Evolutionary conservation across 306 rosid genomes (phyloP).

Genomic region (Amphicarpaea edgeworthii): DNA sequence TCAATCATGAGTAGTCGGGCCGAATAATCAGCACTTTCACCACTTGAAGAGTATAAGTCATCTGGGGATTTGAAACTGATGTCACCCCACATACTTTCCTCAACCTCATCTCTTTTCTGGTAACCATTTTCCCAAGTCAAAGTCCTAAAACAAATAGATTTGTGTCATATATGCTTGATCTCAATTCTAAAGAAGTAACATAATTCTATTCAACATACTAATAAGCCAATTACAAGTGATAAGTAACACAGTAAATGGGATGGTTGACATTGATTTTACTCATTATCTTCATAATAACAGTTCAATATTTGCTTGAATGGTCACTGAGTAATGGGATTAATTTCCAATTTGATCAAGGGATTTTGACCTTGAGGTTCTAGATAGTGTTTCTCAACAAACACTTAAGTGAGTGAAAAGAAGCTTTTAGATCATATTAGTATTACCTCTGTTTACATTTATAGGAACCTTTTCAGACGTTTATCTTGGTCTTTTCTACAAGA

Average conservation of each 20-base stretch:
- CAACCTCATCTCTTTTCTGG: constrained; percentile 53
- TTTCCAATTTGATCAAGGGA: constrained; percentile 21
- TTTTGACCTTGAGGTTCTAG: constrained; percentile 10
- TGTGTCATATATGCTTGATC: constrained; percentile 42
- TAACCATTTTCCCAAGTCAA: constrained; percentile 83
- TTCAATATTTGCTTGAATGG: background rate
- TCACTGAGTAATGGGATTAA: background rate
- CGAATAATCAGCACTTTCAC: constrained; percentile 48
- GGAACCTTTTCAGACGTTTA: background rate
- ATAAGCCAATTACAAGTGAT: background rate
- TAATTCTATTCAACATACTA: constrained; percentile 23
- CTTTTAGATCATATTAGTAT: background rate
- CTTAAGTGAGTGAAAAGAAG: background rate
- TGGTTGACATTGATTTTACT: constrained; percentile 1
- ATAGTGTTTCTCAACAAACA: constrained; percentile 15
- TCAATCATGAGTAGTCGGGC: constrained; percentile 62
- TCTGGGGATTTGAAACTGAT: constrained; percentile 43
- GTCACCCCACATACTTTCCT: constrained; percentile 49
- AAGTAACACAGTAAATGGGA: constrained; percentile 10
- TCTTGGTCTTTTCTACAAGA: background rate
- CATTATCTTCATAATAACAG: constrained; percentile 11
- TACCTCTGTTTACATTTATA: background rate
- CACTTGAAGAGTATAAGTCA: constrained; percentile 48
- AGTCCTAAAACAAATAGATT: constrained; percentile 59
- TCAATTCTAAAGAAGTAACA: constrained; percentile 24